Evolutionary conservation across 768 basidiomycete species (phyloP).

Genomic region (Mycena galericulata): DNA sequence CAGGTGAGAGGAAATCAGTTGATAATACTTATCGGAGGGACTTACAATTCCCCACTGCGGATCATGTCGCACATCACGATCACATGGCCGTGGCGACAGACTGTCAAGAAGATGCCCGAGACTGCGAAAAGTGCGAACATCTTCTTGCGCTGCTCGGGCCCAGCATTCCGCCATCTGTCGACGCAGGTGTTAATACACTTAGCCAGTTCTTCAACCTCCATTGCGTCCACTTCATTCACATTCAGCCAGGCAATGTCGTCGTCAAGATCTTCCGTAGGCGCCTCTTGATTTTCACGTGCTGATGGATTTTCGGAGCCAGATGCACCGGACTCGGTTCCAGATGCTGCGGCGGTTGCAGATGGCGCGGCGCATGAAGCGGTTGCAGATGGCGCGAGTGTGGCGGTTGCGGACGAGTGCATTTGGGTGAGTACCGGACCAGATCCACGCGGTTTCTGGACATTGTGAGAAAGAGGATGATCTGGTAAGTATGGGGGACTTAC

Average conservation of each 20-base stretch:
- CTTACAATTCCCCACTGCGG: conserved; percentile 43
- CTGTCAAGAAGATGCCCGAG: conserved; percentile 41
- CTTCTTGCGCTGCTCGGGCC: conserved; percentile 35
- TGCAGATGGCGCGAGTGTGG: no score
- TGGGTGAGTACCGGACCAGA: no score
- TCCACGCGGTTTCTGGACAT: no score
- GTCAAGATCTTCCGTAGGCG: background rate
- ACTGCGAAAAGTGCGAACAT: conserved; percentile 41
- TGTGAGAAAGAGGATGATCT: no score
- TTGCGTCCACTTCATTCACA: conserved; percentile 23
- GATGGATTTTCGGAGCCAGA: no score
- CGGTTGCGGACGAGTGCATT: no score
- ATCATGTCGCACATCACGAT: conserved; percentile 44
- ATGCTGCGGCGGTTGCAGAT: no score
- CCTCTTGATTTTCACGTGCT: no score
- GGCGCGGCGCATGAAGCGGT: no score
- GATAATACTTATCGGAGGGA: background rate
- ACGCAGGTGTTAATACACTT: conserved; percentile 34
- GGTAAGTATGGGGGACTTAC: no score
- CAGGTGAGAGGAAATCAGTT: background rate
- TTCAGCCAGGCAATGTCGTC: conserved; percentile 38
- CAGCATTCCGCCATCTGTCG: conserved; percentile 34
- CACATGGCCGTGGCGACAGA: conserved; percentile 44
- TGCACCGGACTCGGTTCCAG: no score
- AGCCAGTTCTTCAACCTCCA: conserved; percentile 24